A percentile compares a stretch with the other conserved stretches of the same genome.
phyloP scores from a whole-genome alignment of 108 stramenopile species.

The Cyclostephanos tholiformis region DNA sequence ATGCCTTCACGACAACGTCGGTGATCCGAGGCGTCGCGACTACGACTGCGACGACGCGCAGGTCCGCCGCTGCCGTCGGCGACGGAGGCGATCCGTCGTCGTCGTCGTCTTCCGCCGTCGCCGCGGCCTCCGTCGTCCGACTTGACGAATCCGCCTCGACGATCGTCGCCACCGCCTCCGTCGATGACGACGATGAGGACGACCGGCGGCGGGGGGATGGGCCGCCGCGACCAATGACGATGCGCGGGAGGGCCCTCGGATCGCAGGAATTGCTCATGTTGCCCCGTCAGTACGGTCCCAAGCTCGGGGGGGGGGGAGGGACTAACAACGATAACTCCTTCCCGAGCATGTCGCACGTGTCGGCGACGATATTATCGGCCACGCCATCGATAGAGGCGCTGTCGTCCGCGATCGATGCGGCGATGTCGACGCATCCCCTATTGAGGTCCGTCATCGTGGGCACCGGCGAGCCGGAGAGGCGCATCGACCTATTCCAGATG shows the following conservation, averaged over 20 bases:
- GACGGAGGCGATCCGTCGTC: no score
- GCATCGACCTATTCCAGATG: constrained; percentile 88
- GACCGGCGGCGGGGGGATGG: not conserved
- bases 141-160: no score
- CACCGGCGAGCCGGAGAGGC: constrained; percentile 73
- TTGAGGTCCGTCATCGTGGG: constrained; percentile 65
- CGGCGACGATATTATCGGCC: constrained; percentile 50
- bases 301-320: constrained; percentile 31
- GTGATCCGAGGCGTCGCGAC: not conserved
- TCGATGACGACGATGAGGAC: not conserved
- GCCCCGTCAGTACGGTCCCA: constrained; percentile 78
- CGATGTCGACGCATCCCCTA: constrained; percentile 80
- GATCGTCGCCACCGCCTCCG: not conserved
- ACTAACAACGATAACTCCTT: constrained; percentile 24
- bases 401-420: constrained; percentile 59
- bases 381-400: constrained; percentile 66
- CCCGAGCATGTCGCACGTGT: constrained; percentile 80
- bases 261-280: constrained; percentile 91
- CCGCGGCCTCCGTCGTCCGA: no score
- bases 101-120: no score
- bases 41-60: not conserved
- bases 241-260: constrained; percentile 61
- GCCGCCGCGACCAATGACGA: not conserved
- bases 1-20: no score
- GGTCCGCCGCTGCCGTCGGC: no score